Conservation (phyloP, 345 rosid species). For the Iberis pinnata region DNA sequence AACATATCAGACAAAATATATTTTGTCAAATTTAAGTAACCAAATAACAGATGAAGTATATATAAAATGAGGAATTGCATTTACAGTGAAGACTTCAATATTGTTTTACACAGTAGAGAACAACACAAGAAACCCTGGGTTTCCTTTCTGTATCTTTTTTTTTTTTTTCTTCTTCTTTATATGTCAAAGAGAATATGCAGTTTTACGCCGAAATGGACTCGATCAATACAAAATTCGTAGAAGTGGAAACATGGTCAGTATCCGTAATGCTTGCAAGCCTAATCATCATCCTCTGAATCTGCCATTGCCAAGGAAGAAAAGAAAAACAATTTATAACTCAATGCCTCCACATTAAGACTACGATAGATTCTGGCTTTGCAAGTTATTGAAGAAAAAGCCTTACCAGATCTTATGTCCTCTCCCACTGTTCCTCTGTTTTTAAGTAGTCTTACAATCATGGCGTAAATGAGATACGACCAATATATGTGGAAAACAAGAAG, state of each 20-base stretch:
- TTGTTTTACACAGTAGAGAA: conserved; percentile 24
- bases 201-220: conserved; percentile 14
- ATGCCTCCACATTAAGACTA: neutral
- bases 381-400: conserved; percentile 24
- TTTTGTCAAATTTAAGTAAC: neutral
- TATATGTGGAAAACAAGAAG: conserved; percentile 87
- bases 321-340: neutral
- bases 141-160: too few relatives aligned
- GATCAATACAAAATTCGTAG: conserved; percentile 11
- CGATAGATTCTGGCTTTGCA: neutral
- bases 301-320: conserved; percentile 27
- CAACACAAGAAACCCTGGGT: neutral
- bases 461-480: conserved; percentile 92
- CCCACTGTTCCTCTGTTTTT: conserved; percentile 87
- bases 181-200: conserved; percentile 19
- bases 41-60: neutral
- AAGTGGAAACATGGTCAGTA: conserved; percentile 29
- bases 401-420: conserved; percentile 97
- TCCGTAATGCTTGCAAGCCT: conserved; percentile 29
- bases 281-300: conserved; percentile 96
- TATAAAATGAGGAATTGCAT: conserved; percentile 12
- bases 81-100: conserved; percentile 27
- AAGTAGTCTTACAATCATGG: conserved; percentile 77
- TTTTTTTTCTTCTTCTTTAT: neutral
- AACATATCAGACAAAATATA: neutral